Conservation (phyloP, 345 rosid species). For the Dimocarpus longan region DNA sequence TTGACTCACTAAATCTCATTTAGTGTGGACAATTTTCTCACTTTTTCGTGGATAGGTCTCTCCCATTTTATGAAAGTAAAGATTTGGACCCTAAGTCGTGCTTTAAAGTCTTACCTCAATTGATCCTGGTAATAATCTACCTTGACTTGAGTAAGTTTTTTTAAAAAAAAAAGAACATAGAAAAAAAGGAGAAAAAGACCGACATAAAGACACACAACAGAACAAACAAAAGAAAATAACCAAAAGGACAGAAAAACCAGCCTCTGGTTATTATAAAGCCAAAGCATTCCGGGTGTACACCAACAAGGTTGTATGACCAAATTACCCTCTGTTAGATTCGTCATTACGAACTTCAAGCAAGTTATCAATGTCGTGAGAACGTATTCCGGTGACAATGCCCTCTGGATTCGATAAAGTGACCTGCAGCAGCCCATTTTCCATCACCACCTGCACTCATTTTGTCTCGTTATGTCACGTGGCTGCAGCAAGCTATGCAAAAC, state of each 20-base stretch:
- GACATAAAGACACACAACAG: not conserved
- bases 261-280: no score
- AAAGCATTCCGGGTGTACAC: no score
- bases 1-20: no score
- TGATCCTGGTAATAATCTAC: no score
- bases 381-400: conserved; percentile 73
- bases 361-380: conserved; percentile 67
- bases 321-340: conserved; percentile 78
- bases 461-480: not conserved
- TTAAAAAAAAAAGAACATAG: no score
- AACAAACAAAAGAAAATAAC: not conserved
- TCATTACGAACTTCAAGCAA: conserved; percentile 79
- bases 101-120: no score
- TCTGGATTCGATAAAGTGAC: conserved; percentile 74
- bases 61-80: no score
- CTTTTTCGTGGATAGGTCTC: no score
- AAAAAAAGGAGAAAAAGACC: not conserved
- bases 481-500: not conserved
- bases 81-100: no score
- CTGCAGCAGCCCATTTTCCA: conserved; percentile 77
- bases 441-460: conserved; percentile 55
- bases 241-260: not conserved
- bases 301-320: not conserved
- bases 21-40: no score
- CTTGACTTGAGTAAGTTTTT: no score